Conservation (phyloP, 106 monocot species). For the Platanthera zijinensis region DNA sequence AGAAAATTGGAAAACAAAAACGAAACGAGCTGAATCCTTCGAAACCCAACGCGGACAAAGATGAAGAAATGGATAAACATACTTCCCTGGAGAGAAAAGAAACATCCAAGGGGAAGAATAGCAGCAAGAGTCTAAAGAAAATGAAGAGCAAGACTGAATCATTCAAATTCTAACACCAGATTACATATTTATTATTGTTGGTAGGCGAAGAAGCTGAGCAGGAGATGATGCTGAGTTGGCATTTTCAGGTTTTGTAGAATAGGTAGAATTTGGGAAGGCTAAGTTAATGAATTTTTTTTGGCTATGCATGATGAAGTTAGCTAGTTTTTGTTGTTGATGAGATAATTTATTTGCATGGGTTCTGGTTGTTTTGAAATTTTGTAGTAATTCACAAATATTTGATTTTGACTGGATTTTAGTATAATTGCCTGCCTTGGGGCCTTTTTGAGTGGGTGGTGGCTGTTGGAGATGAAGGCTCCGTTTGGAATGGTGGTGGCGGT, state of each 20-base stretch:
- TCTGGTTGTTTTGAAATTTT: no score
- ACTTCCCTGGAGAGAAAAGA: conserved; percentile 10
- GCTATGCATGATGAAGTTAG: no score
- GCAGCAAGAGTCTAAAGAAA: conserved; percentile 17
- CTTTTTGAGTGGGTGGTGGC: no score
- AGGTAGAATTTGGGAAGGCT: background rate
- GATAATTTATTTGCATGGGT: no score
- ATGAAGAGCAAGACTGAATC: conserved; percentile 7
- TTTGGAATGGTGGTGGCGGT: no score
- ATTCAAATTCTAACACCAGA: background rate
- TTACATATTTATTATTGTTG: background rate
- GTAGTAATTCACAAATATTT: no score
- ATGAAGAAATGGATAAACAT: conserved; percentile 3
- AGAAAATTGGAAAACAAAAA: background rate
- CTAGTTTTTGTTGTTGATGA: no score
- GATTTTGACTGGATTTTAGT: no score
- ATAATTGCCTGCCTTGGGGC: no score
- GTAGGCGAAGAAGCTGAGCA: no score
- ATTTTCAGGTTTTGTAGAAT: background rate
- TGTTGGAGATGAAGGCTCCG: no score
- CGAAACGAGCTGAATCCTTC: background rate
- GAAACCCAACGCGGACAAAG: conserved; percentile 6
- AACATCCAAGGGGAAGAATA: background rate
- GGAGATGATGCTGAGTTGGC: background rate
- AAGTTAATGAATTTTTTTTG: no score